Evolutionary conservation across 2,329 filamentous ascomycete genomes (phyloP), one percentile per base, ranked within the genome.

Genomic region (Scedosporium boydii): DNA sequence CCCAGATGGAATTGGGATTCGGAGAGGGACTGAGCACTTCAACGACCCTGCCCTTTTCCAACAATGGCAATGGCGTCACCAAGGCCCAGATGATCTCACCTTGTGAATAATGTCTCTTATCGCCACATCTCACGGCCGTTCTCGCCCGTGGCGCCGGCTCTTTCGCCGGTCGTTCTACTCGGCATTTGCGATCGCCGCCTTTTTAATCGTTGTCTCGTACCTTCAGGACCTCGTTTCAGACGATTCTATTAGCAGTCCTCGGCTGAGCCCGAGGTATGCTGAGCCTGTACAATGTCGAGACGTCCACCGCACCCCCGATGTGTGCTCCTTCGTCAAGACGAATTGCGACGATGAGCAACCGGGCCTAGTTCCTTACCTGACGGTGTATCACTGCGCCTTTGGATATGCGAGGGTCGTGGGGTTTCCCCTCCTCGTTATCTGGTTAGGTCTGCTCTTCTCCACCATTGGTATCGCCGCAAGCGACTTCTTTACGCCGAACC

Each of bases 391-490:
- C 75, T 99, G 95, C 80, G 78, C 79, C 53, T 80, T 96, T 41
- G 79, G 80, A 62, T 75, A 84, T 61, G 85, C 80, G 14, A 87
- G 91, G 70, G 87, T 89, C 0, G 66, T 96, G 56, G 91, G 90
- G n/a, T 96, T 99, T 70, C 72, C 80, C 23, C 78, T 96, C 51
- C 79, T 99, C 56, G 82, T 91, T 16, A 69, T 87, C 64, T 99
- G 95, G 95, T 83, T 97, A 6, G 89, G 85, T 44, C 78, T 98
- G 62, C 85, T 99, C 6, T 99, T 99, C 76, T 93, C 90, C 68
- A 98, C 95, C 14, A 97, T 99, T 66, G 95, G 95, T 64, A 97
- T 99, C 66, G 95, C 95, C 14, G 95, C 95, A 23, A 97, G 92
- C 75, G 95, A 99, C 76, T 99, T 99, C 79, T 95, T 99, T 76